Percentiles rank a stretch among this genome's conserved stretches.
phyloP scores from a whole-genome alignment of 768 basidiomycete genomes.

The Auricularia cornea region DNA sequence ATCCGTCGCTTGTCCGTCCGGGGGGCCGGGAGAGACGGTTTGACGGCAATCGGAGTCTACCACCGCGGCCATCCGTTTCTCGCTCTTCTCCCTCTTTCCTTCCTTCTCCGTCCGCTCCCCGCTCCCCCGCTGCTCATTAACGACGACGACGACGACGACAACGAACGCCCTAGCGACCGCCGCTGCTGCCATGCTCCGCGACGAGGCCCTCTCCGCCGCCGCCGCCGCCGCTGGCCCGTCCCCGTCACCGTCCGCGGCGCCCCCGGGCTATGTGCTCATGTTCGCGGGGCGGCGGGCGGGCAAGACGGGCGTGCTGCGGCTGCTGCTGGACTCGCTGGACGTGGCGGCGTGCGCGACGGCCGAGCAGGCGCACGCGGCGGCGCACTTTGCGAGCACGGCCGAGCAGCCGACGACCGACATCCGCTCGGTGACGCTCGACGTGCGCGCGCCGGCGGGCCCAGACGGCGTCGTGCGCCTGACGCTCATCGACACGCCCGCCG shows the following conservation, averaged over 20 bases:
- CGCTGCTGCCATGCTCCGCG: slow-evolving; percentile 19
- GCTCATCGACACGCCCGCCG: slow-evolving; percentile 69
- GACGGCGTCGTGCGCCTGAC: slow-evolving; percentile 7
- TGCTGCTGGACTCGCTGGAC: slow-evolving; percentile 73
- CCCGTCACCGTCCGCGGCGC: slow-evolving; percentile 27
- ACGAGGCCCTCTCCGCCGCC: slow-evolving; percentile 21
- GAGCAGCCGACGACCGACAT: background rate
- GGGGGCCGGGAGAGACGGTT: background rate
- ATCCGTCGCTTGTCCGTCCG: background rate
- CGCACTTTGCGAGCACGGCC: slow-evolving; percentile 50
- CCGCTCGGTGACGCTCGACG: slow-evolving; percentile 2
- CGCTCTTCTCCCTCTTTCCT: slow-evolving; percentile 28
- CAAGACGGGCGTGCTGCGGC: slow-evolving; percentile 81
- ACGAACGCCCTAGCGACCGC: slow-evolving; percentile 9
- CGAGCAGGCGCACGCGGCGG: slow-evolving; percentile 71
- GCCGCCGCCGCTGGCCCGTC: slow-evolving; percentile 13
- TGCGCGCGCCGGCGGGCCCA: background rate
- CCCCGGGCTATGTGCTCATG: slow-evolving; percentile 51
- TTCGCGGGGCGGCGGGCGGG: slow-evolving; percentile 77
- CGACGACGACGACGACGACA: slow-evolving; percentile 14
- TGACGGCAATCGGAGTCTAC: slow-evolving; percentile 41
- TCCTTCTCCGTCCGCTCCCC: slow-evolving; percentile 30
- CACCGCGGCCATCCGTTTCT: slow-evolving; percentile 53
- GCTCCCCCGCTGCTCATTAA: slow-evolving; percentile 54
- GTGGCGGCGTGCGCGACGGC: slow-evolving; percentile 53